Percentiles rank a stretch among this genome's conserved stretches.
Evolutionary conservation across 345 rosid species (phyloP).

Genomic region (Hibiscus syriacus): DNA sequence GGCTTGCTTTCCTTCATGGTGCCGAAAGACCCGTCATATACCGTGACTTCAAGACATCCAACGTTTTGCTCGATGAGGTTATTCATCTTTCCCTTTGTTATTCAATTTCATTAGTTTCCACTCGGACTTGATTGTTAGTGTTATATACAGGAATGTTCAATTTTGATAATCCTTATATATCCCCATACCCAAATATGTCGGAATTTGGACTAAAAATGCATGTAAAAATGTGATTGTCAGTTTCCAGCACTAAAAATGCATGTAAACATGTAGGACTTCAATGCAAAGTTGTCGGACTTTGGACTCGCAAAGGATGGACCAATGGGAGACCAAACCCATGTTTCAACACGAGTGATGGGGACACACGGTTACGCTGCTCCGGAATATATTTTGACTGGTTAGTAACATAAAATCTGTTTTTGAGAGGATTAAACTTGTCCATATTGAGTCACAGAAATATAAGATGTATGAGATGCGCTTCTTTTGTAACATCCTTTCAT

Average conservation of each 20-base stretch:
- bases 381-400: conserved; percentile 93
- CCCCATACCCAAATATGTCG: neutral
- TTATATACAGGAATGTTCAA: neutral
- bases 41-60: conserved; percentile 97
- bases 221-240: too few species aligned
- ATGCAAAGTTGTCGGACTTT: conserved; percentile 90
- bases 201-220: too few species aligned
- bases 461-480: neutral
- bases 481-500: neutral
- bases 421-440: neutral
- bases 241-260: conserved; percentile 28
- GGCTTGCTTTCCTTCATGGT: conserved; percentile 93
- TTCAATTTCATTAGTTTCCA: neutral
- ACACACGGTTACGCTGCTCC: conserved; percentile 99
- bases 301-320: conserved; percentile 99
- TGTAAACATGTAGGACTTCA: conserved; percentile 54
- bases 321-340: conserved; percentile 97
- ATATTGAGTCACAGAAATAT: too few species aligned
- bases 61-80: conserved; percentile 81
- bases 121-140: neutral
- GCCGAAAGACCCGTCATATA: conserved; percentile 89
- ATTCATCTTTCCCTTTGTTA: conserved; percentile 18
- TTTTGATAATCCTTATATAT: neutral
- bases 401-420: conserved; percentile 17
- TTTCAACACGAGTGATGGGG: conserved; percentile 97